phyloP scores from a whole-genome alignment of 129 eudicot species.

The Gnaphalium uliginosum region DNA sequence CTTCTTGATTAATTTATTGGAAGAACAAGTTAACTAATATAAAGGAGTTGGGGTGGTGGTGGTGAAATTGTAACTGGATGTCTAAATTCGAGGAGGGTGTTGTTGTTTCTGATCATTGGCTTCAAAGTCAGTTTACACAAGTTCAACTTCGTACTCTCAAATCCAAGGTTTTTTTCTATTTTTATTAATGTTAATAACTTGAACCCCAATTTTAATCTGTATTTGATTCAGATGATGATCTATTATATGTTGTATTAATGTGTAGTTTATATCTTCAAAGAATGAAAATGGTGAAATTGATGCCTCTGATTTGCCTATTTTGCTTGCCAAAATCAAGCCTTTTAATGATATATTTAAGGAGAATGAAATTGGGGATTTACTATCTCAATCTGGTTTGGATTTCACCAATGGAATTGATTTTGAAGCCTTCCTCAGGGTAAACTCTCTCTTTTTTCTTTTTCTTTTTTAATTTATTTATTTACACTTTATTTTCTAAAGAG shows the following conservation, averaged over 20 bases:
- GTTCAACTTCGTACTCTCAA: constrained; percentile 83
- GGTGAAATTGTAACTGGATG: constrained; percentile 48
- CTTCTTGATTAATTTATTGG: background rate
- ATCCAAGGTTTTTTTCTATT: constrained; percentile 42
- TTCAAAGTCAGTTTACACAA: constrained; percentile 93
- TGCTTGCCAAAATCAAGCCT: constrained; percentile 65
- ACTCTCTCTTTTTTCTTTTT: no score
- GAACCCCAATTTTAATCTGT: background rate
- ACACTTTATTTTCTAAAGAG: background rate
- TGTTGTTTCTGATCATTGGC: constrained; percentile 87
- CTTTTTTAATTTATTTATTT: background rate
- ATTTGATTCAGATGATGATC: background rate
- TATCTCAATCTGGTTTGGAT: constrained; percentile 57
- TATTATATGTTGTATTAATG: background rate
- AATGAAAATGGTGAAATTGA: constrained; percentile 60
- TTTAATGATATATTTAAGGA: constrained; percentile 51
- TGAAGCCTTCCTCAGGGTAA: constrained; percentile 82
- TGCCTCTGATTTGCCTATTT: constrained; percentile 59
- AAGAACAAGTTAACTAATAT: background rate
- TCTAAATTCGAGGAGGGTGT: constrained; percentile 84
- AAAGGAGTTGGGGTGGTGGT: background rate
- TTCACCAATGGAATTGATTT: constrained; percentile 61
- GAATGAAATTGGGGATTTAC: constrained; percentile 49
- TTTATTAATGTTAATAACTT: background rate
- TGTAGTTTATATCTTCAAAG: constrained; percentile 57